Evolutionary conservation across 805 yeast genomes (phyloP), one percentile per base, ranked within the genome.

Genomic region (Kurtzmaniella fragi): DNA sequence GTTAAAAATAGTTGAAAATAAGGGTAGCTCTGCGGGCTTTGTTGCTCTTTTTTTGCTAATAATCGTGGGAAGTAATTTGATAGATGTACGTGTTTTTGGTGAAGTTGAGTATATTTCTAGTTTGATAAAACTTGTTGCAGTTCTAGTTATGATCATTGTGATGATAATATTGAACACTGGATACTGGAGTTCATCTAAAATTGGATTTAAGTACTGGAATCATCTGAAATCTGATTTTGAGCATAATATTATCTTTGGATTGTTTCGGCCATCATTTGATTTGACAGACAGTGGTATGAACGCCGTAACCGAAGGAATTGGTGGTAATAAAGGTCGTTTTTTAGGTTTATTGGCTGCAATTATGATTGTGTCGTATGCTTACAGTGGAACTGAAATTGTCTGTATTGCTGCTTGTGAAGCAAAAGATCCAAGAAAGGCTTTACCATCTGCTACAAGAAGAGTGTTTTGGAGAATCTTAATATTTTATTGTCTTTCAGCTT

Each of bases 361-460:
- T 7, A 60, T 79, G 34, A 77, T 80, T 15, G 80, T 89, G 0
- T 70, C 87, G 0, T 86, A 82, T 57, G 84, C 95, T 0, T 86
- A 81, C 52, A 78, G 84, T 35, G 95, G 95, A 0, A 83, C 89
- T 1, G 95, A 86, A 48, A 79, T 82, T 56, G 90, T 87, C 10
- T 79, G 85, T 46, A 77, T 85, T 39, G 91, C 93, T 2, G 88
- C 91, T 5, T 85, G 90, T 57, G 95, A 86, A 57, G 84, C 90
- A n/a, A 69, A 81, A 43, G 81, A 84, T 47, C 95, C 95, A 4
- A 67, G 93, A 46, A 77, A 72, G 44, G 80, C 91, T 0, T 67
- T 86, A 13, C 95, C 95, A 1, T 71, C 80, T 9, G 91, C 93
- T 1, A 84, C 90, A 2, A 79, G 72, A 48, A 70, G 83, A 48